Evolutionary conservation across 1,284 basidiomycete species (phyloP), one percentile per base, ranked within the genome.

Genomic region (Inonotus obliquus): DNA sequence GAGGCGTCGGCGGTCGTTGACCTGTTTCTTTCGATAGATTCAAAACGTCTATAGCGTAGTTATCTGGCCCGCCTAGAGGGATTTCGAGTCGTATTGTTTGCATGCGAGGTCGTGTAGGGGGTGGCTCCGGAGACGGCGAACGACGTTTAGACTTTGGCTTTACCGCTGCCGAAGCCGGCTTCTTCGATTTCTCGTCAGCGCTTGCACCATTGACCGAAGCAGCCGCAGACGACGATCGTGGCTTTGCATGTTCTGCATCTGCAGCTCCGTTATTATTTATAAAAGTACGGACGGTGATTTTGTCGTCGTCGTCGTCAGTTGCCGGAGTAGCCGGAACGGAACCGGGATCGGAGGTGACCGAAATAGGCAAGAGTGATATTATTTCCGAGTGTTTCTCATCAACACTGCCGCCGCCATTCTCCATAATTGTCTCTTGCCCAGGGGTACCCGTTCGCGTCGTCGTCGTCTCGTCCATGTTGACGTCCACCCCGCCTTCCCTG

Each of bases 31-130:
- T 83, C 13, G 88, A 79, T 27, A 85, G 73, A 14, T 74, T 67
- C 1, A 79, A 71, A 58, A 92, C 80, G 68, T 90, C 84, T 60
- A 91, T 82, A 62, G 87, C 85, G 70, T 91, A 88, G 65, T 86
- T 85, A 11, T 84, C 79, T 1, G 86, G 85, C 0, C 87, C 86
- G n/a, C 86, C 83, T 10, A 92, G 81, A 11, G 64, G 70, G 68
- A 92, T 87, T 1, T 85, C 77, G 38, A 93, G 80, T 0, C 91
- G 80, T 55, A 91, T 79, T 0, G 89, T 91, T 62, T 80, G 75
- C n/a, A 86, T 71, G 0, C 81, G 85, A 1, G 78, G 79, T 4
- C 79, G 80, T 1, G 80, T 75, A 0, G 77, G 77, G 0, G 76
- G 76, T 0, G 83, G 84, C 0, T 84, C 81, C 13, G 84, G 83